Conservation (phyloP, 2,329 filamentous ascomycete genomes). For the Cercospora nicotianae region DNA sequence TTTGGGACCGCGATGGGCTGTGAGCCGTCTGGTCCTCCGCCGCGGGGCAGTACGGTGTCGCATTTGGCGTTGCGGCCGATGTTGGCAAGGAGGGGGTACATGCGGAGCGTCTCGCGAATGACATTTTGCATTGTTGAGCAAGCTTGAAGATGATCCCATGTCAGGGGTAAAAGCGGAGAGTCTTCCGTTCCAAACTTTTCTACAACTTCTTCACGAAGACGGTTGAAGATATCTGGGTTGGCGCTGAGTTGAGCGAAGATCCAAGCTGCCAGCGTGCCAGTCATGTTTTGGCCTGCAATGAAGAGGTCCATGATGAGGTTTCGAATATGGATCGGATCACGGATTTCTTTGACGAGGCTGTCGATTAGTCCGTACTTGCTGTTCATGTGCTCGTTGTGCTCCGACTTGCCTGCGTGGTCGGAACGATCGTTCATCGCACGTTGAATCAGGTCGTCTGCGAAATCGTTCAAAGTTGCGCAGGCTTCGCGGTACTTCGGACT, state of each 20-base stretch:
- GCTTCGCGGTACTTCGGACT: slow-evolving; percentile 44
- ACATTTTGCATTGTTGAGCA: slow-evolving; percentile 47
- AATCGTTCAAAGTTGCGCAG: slow-evolving; percentile 32
- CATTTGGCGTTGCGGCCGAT: slow-evolving; percentile 47
- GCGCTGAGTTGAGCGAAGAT: slow-evolving; percentile 37
- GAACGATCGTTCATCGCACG: slow-evolving; percentile 18
- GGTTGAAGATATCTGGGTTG: slow-evolving; percentile 30
- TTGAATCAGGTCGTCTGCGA: slow-evolving; percentile 24
- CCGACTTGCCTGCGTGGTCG: neutral
- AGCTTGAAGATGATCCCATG: slow-evolving; percentile 27
- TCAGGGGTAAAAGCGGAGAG: slow-evolving; percentile 33
- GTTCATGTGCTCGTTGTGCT: neutral
- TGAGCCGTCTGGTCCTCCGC: slow-evolving; percentile 45
- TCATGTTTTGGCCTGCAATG: slow-evolving; percentile 59
- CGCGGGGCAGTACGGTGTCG: slow-evolving; percentile 48
- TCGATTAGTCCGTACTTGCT: slow-evolving; percentile 45
- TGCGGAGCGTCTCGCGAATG: slow-evolving; percentile 43
- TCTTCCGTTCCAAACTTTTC: slow-evolving; percentile 33
- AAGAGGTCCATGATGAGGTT: slow-evolving; percentile 48
- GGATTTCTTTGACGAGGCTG: slow-evolving; percentile 45
- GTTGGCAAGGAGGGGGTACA: slow-evolving; percentile 50
- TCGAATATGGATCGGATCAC: slow-evolving; percentile 43
- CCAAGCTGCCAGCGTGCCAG: slow-evolving; percentile 50
- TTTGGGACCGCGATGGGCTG: slow-evolving; percentile 45
- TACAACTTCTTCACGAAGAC: slow-evolving; percentile 31